These are phyloP conservation scores for Lentinula aciculospora DNA, from an alignment of 768 basidiomycete species.

Conservation along the genomic window DNA sequence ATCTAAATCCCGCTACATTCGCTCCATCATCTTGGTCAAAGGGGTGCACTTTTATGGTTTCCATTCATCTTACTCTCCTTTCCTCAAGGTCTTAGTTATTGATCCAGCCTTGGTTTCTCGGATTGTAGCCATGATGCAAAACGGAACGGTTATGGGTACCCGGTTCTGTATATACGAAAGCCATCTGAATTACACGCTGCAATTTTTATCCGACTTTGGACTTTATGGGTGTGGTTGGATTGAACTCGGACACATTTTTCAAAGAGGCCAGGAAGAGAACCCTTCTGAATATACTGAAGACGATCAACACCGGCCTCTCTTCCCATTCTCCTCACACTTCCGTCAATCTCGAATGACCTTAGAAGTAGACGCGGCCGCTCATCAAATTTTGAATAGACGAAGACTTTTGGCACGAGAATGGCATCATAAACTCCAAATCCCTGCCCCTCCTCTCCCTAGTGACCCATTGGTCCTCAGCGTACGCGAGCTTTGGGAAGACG, in stretches of 20 bases:
- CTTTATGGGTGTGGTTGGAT: constrained; percentile 93
- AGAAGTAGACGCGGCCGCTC: constrained; percentile 79
- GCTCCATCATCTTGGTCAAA: constrained; percentile 81
- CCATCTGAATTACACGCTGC: constrained; percentile 82
- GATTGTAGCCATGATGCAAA: constrained; percentile 69
- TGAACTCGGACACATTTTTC: constrained; percentile 62
- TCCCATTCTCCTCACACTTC: constrained; percentile 51
- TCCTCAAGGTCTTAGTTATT: constrained; percentile 76
- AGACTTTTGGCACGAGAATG: constrained; percentile 55
- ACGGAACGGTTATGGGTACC: constrained; percentile 77
- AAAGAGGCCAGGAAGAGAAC: constrained; percentile 36
- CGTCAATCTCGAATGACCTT: constrained; percentile 64
- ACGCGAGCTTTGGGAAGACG: constrained; percentile 95
- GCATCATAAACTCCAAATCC: constrained; percentile 65
- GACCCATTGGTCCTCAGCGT: constrained; percentile 85
- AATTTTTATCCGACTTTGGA: constrained; percentile 94
- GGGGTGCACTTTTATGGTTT: constrained; percentile 97
- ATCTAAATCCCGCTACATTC: constrained; percentile 54
- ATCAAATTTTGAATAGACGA: constrained; percentile 84
- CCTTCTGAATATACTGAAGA: constrained; percentile 4
- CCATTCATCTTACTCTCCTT: constrained; percentile 77
- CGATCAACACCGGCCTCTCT: constrained; percentile 11
- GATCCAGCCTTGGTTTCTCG: constrained; percentile 70
- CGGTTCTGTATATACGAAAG: constrained; percentile 82
- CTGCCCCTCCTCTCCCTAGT: constrained; percentile 39